A percentile compares a stretch with the other conserved stretches of the same genome.
phyloP scores from a whole-genome alignment of 2,329 filamentous ascomycete genomes.

The Alternaria tenuissima region DNA sequence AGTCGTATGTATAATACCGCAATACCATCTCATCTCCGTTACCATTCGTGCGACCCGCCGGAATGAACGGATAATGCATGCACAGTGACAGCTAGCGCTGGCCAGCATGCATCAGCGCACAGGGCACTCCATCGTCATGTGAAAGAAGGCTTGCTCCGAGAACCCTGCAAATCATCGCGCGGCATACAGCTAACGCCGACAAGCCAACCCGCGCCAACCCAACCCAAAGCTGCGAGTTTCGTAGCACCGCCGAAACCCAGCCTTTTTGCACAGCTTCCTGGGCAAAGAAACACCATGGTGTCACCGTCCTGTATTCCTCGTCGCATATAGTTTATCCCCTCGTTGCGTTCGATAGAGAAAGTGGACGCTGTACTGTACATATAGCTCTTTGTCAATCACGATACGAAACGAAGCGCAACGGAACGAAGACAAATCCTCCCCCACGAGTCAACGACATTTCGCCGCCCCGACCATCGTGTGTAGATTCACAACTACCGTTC shows the following conservation, averaged over 20 bases:
- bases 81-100: constrained; percentile 26
- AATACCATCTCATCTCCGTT: neutral
- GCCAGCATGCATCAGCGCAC: constrained; percentile 13
- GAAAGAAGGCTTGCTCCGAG: constrained; percentile 13
- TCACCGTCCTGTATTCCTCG: neutral
- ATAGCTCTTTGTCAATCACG: constrained; percentile 1
- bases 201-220: neutral
- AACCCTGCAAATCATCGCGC: constrained; percentile 29
- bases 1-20: no score
- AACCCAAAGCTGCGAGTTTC: neutral
- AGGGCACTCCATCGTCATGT: constrained; percentile 29
- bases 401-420: neutral
- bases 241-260: constrained; percentile 1
- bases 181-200: constrained; percentile 10
- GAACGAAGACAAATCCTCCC: neutral
- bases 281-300: constrained; percentile 4
- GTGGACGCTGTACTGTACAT: neutral
- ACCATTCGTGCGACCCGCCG: neutral
- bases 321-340: neutral
- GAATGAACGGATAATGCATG: constrained; percentile 11
- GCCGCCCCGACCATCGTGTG: neutral
- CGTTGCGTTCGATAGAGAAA: neutral
- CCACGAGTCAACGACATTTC: neutral
- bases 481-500: no score
- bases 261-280: neutral